Evolutionary conservation across 306 rosid species (phyloP), one percentile per base, ranked within the genome.

Genomic region (Trifolium repens): DNA sequence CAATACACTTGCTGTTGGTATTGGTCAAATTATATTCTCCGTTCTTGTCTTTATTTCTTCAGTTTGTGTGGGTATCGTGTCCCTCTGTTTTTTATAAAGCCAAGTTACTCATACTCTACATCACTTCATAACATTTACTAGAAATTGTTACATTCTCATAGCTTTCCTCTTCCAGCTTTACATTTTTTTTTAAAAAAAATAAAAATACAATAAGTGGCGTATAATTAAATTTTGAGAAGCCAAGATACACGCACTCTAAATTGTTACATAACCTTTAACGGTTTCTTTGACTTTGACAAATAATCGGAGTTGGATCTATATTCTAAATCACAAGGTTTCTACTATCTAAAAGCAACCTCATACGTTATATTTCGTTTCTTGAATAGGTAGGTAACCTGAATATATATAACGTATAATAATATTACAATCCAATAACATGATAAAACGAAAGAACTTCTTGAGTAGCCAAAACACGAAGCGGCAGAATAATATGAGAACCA

Each of bases 391-490:
- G 19, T 15, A 49, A 14, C 19, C 13, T 19, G 5, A 19, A 54
- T 54, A 22, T 22, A 54, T 54, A 22, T 22, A 22, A 32, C 35
- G 6, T 32, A 32, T 32, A 32, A 9, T 15, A 50, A 50, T 16
- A 52, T 52, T 52, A 52, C 17, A 49, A 50, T 50, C 22, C 22
- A 39, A 39, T 39, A 50, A 50, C 24, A 50, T n/a, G 9, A 58
- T 2, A 5, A 58, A 58, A 26, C 64, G 64, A 0, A 24, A 26
- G 1, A 62, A 69, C 13, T 1, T 10, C 44, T 65, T 71, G 2
- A 81, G 30, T 2, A 46, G 16, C 75, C 54, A 81, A 63, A 55
- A 24, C 26, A 58, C 3, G 12, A 76, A 2, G 3, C 82, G 79
- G 2, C 53, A 26, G 1, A 57, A 9, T 22, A 81, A 35, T 5